Conservation (phyloP, 2,329 filamentous ascomycete genomes). For the Colletotrichum somersetense region DNA sequence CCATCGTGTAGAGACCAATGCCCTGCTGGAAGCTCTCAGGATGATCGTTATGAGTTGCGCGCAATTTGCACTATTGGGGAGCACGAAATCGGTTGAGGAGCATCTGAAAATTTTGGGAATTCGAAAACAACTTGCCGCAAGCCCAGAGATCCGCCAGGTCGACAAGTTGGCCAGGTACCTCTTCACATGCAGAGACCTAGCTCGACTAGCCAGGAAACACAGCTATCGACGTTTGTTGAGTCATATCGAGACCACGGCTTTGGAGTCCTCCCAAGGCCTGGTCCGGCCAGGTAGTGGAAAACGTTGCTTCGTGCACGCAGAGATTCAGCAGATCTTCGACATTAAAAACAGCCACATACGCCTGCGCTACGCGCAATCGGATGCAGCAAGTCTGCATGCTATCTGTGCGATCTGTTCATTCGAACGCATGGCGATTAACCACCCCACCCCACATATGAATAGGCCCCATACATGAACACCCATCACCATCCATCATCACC, state of each 20-base stretch:
- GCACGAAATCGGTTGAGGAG: constrained; percentile 7
- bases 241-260: constrained; percentile 7
- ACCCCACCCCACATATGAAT: too few relatives aligned
- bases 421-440: constrained; percentile 11
- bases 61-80: constrained; percentile 5
- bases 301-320: constrained; percentile 11
- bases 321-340: constrained; percentile 19
- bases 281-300: background rate
- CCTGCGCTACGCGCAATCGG: constrained; percentile 13
- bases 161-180: constrained; percentile 20
- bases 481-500: too few relatives aligned
- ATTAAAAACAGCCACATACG: constrained; percentile 4
- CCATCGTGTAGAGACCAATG: background rate
- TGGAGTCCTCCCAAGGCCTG: background rate
- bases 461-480: too few relatives aligned
- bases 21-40: constrained; percentile 7
- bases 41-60: constrained; percentile 9
- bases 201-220: background rate
- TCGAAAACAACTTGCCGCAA: background rate
- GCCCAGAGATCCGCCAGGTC: constrained; percentile 11
- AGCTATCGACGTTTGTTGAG: constrained; percentile 1
- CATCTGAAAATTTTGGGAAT: constrained; percentile 11
- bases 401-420: constrained; percentile 22
- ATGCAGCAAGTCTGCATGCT: constrained; percentile 27
- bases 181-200: constrained; percentile 19